Conservation (phyloP, 305 asterid genomes). For the Lippia alba region DNA sequence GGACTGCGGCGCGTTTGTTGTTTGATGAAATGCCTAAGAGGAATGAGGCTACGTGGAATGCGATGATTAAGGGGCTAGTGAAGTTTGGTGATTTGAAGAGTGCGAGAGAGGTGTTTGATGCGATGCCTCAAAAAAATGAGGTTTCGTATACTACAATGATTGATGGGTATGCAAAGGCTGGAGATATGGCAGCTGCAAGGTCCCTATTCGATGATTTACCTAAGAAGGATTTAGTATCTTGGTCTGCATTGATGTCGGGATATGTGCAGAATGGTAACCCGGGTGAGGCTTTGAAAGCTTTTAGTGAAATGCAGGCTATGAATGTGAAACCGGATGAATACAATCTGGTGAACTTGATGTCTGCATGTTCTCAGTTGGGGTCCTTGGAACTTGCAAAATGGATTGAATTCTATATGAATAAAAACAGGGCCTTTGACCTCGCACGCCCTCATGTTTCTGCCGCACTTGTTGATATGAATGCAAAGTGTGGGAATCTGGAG, state of each 20-base stretch:
- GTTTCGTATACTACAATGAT: constrained; percentile 67
- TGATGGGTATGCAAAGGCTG: constrained; percentile 73
- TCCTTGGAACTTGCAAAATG: constrained; percentile 61
- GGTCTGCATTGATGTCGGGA: constrained; percentile 79
- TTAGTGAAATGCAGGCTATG: constrained; percentile 50
- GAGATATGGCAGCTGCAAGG: constrained; percentile 76
- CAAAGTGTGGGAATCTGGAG: constrained; percentile 77
- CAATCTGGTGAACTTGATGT: constrained; percentile 74
- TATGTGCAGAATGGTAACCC: constrained; percentile 73
- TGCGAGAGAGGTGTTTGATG: constrained; percentile 60
- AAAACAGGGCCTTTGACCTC: constrained; percentile 46
- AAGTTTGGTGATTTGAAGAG: constrained; percentile 55
- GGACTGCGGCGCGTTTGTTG: constrained; percentile 52
- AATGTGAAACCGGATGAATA: constrained; percentile 68
- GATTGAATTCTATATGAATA: constrained; percentile 56
- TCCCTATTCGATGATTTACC: constrained; percentile 56
- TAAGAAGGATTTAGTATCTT: constrained; percentile 61
- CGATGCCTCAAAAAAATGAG: constrained; percentile 57
- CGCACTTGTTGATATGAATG: constrained; percentile 79
- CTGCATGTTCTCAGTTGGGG: constrained; percentile 79
- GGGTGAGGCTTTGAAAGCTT: constrained; percentile 56
- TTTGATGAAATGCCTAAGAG: constrained; percentile 40
- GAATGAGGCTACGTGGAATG: constrained; percentile 70
- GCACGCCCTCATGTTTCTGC: constrained; percentile 55
- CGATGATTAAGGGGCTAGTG: constrained; percentile 61